A percentile compares a stretch with the other conserved stretches of the same genome.
phyloP scores from a whole-genome alignment of 257 asterid genomes.

The Solanum etuberosum region DNA sequence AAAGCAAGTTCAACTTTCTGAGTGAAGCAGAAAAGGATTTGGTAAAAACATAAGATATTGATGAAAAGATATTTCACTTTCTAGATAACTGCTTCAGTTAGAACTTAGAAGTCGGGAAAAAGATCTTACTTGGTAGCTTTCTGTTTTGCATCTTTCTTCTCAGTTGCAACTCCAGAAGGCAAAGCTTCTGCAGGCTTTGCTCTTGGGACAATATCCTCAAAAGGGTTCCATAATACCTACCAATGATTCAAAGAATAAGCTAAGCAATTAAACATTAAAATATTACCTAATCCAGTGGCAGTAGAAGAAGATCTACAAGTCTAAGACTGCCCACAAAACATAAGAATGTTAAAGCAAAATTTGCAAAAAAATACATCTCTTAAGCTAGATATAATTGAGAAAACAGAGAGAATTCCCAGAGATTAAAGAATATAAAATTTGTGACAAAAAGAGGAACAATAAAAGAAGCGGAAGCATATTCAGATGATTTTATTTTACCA shows the following conservation, averaged over 20 bases:
- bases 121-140: conserved; percentile 64
- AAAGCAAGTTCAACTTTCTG: conserved; percentile 90
- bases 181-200: conserved; percentile 28
- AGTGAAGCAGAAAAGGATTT: conserved; percentile 1
- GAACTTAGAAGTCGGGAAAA: background rate
- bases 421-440: background rate
- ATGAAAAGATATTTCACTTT: background rate
- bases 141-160: conserved; percentile 40
- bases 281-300: background rate
- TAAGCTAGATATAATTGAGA: background rate
- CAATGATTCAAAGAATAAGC: conserved; percentile 4
- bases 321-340: background rate
- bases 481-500: background rate
- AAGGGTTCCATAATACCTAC: conserved; percentile 93
- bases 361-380: background rate
- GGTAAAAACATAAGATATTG: background rate
- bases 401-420: background rate
- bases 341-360: background rate
- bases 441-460: background rate
- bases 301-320: background rate
- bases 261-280: conserved; percentile 4
- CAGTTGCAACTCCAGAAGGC: conserved; percentile 26
- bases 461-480: background rate
- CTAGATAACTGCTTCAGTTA: background rate
- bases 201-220: conserved; percentile 89